phyloP scores from a whole-genome alignment of 75 land plant genomes.

The Cunninghamia lanceolata region DNA sequence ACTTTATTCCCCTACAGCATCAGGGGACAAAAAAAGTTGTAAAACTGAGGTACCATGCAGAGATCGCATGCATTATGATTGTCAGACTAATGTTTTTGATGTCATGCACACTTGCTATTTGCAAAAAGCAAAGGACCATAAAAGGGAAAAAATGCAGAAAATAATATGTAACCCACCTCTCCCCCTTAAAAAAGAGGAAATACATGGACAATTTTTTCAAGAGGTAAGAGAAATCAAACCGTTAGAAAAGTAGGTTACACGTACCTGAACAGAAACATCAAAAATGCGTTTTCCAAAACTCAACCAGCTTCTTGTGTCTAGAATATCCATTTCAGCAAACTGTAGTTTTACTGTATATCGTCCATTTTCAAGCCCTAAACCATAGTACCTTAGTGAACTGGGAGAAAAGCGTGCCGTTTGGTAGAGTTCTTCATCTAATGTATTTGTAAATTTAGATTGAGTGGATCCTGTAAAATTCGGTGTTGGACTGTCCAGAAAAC shows the following conservation, averaged over 20 bases:
- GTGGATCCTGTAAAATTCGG: no score
- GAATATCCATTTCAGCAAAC: constrained; percentile 50
- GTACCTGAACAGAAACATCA: no score
- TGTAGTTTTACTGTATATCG: constrained; percentile 29
- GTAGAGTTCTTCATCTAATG: no score
- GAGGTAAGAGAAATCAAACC: no score
- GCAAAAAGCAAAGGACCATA: neutral
- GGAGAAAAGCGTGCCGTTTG: no score
- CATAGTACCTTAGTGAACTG: constrained; percentile 13
- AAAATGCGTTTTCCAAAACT: no score
- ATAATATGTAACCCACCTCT: neutral
- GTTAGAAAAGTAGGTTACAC: no score
- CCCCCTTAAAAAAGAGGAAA: neutral
- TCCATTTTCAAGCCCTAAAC: constrained; percentile 45
- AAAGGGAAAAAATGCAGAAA: no score
- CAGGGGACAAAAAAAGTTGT: neutral
- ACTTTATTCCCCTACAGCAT: constrained; percentile 33
- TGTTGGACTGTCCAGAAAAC: no score
- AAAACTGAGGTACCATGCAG: neutral
- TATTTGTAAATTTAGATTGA: no score
- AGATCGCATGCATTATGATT: neutral
- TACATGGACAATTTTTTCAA: no score
- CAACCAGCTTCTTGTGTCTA: no score
- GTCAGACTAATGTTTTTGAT: neutral
- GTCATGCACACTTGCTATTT: neutral